phyloP scores from a whole-genome alignment of 495 filamentous ascomycete species.

The Cairneyella variabilis region DNA sequence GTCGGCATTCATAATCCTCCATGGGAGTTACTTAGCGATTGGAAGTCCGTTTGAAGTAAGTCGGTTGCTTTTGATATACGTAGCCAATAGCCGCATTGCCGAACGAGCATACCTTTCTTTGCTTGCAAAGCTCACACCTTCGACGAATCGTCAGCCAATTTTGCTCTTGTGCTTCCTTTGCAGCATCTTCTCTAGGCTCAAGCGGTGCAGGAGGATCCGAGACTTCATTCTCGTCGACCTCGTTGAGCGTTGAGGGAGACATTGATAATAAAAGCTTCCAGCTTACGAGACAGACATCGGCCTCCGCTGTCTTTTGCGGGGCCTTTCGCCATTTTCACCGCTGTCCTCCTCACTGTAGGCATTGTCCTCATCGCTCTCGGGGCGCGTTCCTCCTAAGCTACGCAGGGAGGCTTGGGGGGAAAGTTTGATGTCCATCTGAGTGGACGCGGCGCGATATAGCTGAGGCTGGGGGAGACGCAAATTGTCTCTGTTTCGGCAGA shows the following conservation, averaged over 20 bases:
- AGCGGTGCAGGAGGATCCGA: neutral
- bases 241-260: conserved; percentile 18
- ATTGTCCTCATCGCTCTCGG: conserved; percentile 26
- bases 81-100: no score
- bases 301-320: conserved; percentile 28
- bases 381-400: conserved; percentile 10
- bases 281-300: conserved; percentile 31
- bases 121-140: conserved; percentile 79
- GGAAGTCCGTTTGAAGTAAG: no score
- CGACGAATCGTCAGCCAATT: conserved; percentile 27
- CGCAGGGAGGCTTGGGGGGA: conserved; percentile 16
- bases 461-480: conserved; percentile 3
- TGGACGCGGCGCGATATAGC: neutral
- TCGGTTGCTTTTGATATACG: no score
- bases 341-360: conserved; percentile 22
- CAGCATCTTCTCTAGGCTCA: conserved; percentile 5
- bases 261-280: conserved; percentile 2
- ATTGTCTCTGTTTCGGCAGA: conserved; percentile 17
- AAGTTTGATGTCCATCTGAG: conserved; percentile 22
- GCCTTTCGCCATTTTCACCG: conserved; percentile 25
- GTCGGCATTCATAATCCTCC: no score
- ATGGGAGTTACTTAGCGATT: no score
- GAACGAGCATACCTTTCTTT: conserved; percentile 81
- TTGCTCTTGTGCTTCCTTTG: conserved; percentile 2
- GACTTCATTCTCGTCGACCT: conserved; percentile 3